Percentiles rank a stretch among this genome's conserved stretches.
phyloP scores from a whole-genome alignment of 176 grass and related monocot genomes.

The Eragrostis nindensis region DNA sequence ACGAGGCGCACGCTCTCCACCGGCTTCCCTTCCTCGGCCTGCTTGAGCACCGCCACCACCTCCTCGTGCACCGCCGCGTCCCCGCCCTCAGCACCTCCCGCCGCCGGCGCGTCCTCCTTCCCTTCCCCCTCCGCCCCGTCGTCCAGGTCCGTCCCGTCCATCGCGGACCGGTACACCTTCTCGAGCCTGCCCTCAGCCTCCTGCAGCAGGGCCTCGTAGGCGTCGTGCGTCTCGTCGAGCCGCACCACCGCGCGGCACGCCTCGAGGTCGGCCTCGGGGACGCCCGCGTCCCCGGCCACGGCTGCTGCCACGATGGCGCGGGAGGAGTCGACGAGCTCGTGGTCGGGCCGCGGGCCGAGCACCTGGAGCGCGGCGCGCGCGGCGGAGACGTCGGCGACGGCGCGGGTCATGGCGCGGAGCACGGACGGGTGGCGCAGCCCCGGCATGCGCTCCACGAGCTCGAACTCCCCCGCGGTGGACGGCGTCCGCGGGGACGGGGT shows the following conservation, averaged over 20 bases:
- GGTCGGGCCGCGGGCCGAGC: conserved; percentile 78
- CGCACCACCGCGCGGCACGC: conserved; percentile 51
- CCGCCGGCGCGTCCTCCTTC: background rate
- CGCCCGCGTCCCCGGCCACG: conserved; percentile 17
- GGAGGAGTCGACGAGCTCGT: conserved; percentile 85
- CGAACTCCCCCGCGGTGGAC: conserved; percentile 47
- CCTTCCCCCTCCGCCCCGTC: conserved; percentile 8
- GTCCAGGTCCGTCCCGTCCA: conserved; percentile 44
- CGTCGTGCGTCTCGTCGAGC: conserved; percentile 67
- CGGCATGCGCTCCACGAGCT: conserved; percentile 78
- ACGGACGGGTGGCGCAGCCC: conserved; percentile 71
- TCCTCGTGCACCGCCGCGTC: conserved; percentile 57
- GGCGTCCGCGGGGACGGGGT: conserved; percentile 44
- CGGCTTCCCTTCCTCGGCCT: conserved; percentile 53
- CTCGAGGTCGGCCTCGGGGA: conserved; percentile 45
- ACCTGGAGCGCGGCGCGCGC: conserved; percentile 68
- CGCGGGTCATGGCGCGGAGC: conserved; percentile 80
- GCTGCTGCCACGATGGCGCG: conserved; percentile 47
- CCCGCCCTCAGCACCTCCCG: conserved; percentile 16
- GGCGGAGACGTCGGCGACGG: conserved; percentile 74
- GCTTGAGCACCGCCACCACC: conserved; percentile 56
- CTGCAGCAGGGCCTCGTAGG: conserved; percentile 64
- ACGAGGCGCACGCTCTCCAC: conserved; percentile 59
- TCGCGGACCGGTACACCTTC: conserved; percentile 62
- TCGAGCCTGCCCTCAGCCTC: conserved; percentile 67